Conservation (phyloP, 106 monocot species). For the Gastrodia elata region DNA sequence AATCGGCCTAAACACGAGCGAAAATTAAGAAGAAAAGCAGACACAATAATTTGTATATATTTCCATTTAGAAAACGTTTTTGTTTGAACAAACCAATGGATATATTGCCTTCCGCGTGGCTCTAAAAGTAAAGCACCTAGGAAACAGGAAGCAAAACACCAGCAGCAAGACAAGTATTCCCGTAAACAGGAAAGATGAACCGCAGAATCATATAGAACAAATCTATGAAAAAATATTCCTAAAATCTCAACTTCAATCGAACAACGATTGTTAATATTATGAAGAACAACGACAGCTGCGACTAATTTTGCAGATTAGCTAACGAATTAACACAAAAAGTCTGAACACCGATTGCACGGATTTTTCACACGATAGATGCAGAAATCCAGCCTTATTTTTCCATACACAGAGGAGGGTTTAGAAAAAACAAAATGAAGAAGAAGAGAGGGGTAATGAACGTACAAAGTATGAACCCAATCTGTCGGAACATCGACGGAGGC, state of each 20-base stretch:
- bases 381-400: background rate
- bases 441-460: conserved; percentile 2
- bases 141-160: background rate
- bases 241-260: background rate
- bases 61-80: too few relatives aligned
- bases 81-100: too few relatives aligned
- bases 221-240: background rate
- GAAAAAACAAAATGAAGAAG: background rate
- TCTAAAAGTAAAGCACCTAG: background rate
- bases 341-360: background rate
- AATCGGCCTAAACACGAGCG: background rate
- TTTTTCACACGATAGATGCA: background rate
- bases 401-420: background rate
- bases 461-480: conserved; percentile 60
- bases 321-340: background rate
- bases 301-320: too few relatives aligned
- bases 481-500: conserved; percentile 81
- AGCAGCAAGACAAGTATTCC: background rate
- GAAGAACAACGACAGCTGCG: too few relatives aligned
- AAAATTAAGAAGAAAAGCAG: background rate
- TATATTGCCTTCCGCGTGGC: too few relatives aligned
- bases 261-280: too few relatives aligned
- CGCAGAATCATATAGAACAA: background rate
- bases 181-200: background rate
- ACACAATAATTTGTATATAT: background rate